Percentiles rank a stretch among this genome's conserved stretches.
Conservation (phyloP, 306 rosid species). For the Cicer yamashitae region DNA sequence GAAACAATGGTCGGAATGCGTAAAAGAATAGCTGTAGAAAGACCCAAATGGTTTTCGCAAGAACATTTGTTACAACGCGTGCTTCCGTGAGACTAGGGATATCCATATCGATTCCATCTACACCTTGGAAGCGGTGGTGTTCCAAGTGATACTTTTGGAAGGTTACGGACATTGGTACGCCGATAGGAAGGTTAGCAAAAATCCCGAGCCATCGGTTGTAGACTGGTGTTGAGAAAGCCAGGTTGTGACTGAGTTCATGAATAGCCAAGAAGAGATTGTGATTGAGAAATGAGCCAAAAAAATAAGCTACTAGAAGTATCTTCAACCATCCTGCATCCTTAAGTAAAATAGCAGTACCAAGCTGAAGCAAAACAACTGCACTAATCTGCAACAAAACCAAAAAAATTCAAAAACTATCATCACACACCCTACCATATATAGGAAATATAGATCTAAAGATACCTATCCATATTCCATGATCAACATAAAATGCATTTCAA, state of each 20-base stretch:
- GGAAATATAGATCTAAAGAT: background rate
- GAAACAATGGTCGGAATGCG: constrained; percentile 78
- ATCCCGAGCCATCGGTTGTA: constrained; percentile 87
- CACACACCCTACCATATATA: background rate
- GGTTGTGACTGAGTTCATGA: constrained; percentile 97
- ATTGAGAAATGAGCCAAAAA: constrained; percentile 92
- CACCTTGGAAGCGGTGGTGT: constrained; percentile 94
- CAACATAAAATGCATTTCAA: constrained; percentile 27
- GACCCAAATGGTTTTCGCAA: constrained; percentile 75
- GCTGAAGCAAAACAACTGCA: constrained; percentile 78
- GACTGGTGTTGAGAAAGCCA: constrained; percentile 84
- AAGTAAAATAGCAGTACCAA: constrained; percentile 72
- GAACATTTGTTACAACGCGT: constrained; percentile 63
- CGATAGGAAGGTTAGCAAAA: constrained; percentile 92
- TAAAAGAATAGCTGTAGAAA: constrained; percentile 89
- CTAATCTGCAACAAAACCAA: constrained; percentile 64
- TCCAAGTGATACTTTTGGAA: constrained; percentile 95
- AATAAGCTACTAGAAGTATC: constrained; percentile 78
- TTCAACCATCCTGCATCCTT: constrained; percentile 76
- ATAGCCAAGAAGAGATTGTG: constrained; percentile 95
- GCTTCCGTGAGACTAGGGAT: constrained; percentile 80
- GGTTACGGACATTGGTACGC: constrained; percentile 94
- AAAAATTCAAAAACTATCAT: constrained; percentile 37
- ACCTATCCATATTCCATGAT: background rate
- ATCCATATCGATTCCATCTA: constrained; percentile 93